Base-by-base conservation (phyloP, 176 grass and related monocot species). In the Oryza rufipogon region DNA sequence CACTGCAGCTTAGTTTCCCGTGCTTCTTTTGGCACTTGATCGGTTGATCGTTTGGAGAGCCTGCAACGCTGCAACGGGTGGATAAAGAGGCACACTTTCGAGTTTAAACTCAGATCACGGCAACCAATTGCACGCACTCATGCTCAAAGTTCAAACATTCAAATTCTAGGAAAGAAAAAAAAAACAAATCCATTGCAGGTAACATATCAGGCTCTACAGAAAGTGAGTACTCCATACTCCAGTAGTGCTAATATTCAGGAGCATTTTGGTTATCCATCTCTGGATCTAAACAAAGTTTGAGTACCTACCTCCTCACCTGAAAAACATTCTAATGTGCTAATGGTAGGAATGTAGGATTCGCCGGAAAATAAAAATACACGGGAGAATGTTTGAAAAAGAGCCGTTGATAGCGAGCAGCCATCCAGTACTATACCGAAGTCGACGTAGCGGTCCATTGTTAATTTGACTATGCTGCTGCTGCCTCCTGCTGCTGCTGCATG, bases 381-480 rank as follows among this genome's bases (percentile, higher is more conserved):
- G 22, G 10, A 45, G 68, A 26, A 73, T 79, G 68, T 88, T 88
- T 68, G 81, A 88, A 84, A 88, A 68, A 10, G 69, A 88, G 68
- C 75, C 86, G 86, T 88, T 83, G 73, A 76, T 67, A 9, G 8
- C 34, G 34, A 36, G 34, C 34, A 36, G 34, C 13, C 73, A 13
- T 23, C 10, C 34, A 36, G 28, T 47, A 72, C 19, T 22, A 42
- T 42, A 42, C 36, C 15, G 49, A 52, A 17, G 22, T n/a, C 8
- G 58, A 63, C 58, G 58, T 23, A 63, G 20, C 58, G n/a, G 20
- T 23, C 19, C 9, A 23, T 63, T 23, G 58, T 63, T 63, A 72
- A n/a, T 26, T 83, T 78, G 54, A 67, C 67, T 34, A 32, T 30
- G 6, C 32, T 39, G 60, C 16, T 8, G 30, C 30, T 32, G 30